A percentile compares a stretch with the other conserved stretches of the same genome.
Evolutionary conservation across 495 filamentous ascomycete genomes (phyloP).

Genomic region (Parathielavia appendiculata): DNA sequence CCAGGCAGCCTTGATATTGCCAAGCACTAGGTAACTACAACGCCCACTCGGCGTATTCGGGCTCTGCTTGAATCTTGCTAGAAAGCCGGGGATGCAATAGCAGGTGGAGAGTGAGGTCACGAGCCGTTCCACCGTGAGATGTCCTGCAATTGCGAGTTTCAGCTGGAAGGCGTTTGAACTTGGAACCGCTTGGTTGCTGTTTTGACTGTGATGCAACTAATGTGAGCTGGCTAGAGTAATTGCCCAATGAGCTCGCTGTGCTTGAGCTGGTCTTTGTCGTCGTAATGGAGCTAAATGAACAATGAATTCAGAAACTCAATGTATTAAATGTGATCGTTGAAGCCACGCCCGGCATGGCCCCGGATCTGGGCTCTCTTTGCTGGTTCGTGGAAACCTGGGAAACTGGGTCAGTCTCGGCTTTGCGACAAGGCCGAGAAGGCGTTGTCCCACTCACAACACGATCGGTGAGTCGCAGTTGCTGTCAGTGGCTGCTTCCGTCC

Average conservation of each 20-base stretch:
- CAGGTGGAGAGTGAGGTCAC: slow-evolving; percentile 15
- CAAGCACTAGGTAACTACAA: slow-evolving; percentile 10
- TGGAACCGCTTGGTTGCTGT: no score
- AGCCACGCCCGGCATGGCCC: slow-evolving; percentile 4
- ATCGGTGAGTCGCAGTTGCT: neutral
- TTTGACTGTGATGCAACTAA: no score
- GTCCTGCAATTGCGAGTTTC: neutral
- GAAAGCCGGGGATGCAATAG: slow-evolving; percentile 15
- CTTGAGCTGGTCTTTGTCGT: no score
- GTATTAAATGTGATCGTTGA: no score
- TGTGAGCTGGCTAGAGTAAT: no score
- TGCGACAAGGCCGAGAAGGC: neutral
- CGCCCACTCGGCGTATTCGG: slow-evolving; percentile 5
- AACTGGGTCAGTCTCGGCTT: neutral
- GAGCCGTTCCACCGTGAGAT: slow-evolving; percentile 6
- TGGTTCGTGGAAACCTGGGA: neutral
- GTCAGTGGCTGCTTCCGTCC: slow-evolving; percentile 18
- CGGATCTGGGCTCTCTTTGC: neutral
- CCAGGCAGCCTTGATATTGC: neutral
- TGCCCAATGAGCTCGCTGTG: no score
- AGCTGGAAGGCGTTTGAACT: no score
- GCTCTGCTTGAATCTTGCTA: slow-evolving; percentile 6
- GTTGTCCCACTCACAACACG: no score
- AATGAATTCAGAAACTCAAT: no score
- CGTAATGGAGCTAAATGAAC: no score